Conservation (phyloP, 495 filamentous ascomycete genomes). For the Aspergillus diversus region DNA sequence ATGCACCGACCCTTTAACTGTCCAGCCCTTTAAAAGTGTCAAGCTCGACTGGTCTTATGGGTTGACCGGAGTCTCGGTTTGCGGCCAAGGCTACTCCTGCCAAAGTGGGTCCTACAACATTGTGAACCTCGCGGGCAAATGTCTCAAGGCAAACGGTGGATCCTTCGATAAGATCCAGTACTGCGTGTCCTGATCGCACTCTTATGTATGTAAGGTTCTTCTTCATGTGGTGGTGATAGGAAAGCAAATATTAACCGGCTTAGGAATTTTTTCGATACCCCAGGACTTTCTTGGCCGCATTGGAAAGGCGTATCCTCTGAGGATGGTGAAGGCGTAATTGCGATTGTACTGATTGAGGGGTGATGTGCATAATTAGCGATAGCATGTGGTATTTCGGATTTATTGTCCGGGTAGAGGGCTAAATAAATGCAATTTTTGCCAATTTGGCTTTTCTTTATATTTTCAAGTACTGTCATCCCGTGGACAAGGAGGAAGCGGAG, state of each 20-base stretch:
- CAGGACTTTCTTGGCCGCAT: too few species aligned
- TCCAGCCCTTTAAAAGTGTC: background rate
- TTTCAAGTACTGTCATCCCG: too few species aligned
- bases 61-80: background rate
- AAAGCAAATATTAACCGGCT: background rate
- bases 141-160: background rate
- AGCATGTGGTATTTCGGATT: too few species aligned
- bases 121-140: background rate
- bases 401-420: too few species aligned
- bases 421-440: too few species aligned
- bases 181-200: background rate
- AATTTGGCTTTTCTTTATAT: too few species aligned
- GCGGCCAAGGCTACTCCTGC: background rate
- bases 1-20: background rate
- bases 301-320: too few species aligned
- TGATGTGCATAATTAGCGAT: too few species aligned
- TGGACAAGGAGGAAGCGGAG: too few species aligned
- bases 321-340: too few species aligned
- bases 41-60: background rate
- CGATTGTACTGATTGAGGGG: too few species aligned
- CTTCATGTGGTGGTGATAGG: background rate
- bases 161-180: slow-evolving; percentile 1
- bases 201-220: background rate
- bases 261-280: too few species aligned
- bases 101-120: background rate